Conservation (phyloP, 139 green algal genomes). For the Eudorina sp. region DNA sequence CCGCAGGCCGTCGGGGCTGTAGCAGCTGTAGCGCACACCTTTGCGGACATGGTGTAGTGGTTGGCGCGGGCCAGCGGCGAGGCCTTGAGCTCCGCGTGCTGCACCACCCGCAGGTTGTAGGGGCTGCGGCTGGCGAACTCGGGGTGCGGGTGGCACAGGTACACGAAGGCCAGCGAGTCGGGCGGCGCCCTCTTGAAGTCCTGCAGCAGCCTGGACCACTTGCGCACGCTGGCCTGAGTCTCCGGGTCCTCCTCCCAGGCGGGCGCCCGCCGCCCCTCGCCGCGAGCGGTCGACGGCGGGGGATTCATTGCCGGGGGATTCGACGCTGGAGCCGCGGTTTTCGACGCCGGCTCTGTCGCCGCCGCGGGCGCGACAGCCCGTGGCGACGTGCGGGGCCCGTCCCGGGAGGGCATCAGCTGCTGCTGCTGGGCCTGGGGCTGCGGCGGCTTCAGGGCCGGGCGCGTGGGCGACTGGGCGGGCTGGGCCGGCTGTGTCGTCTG, state of each 20-base stretch:
- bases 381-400: too few species aligned
- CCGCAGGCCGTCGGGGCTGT: too few species aligned
- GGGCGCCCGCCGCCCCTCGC: background rate
- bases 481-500: too few species aligned
- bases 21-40: too few species aligned
- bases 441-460: background rate
- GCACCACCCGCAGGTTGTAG: conserved; percentile 68
- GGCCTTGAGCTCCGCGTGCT: conserved; percentile 60
- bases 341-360: background rate
- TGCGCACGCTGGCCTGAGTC: conserved; percentile 5
- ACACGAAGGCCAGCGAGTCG: conserved; percentile 19
- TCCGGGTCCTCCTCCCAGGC: conserved; percentile 24
- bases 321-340: too few species aligned
- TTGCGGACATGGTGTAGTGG: conserved; percentile 18
- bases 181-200: conserved; percentile 22
- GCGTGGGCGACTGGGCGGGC: too few species aligned
- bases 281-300: too few species aligned
- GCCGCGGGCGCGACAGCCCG: background rate
- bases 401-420: background rate
- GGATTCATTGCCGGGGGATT: too few species aligned
- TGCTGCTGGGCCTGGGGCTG: background rate
- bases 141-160: conserved; percentile 19
- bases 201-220: conserved; percentile 34
- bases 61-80: background rate
- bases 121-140: conserved; percentile 32